These are phyloP conservation scores for Trichoderma orchidacearum DNA, from an alignment of 495 filamentous ascomycete genomes.

Conservation along the genomic window DNA sequence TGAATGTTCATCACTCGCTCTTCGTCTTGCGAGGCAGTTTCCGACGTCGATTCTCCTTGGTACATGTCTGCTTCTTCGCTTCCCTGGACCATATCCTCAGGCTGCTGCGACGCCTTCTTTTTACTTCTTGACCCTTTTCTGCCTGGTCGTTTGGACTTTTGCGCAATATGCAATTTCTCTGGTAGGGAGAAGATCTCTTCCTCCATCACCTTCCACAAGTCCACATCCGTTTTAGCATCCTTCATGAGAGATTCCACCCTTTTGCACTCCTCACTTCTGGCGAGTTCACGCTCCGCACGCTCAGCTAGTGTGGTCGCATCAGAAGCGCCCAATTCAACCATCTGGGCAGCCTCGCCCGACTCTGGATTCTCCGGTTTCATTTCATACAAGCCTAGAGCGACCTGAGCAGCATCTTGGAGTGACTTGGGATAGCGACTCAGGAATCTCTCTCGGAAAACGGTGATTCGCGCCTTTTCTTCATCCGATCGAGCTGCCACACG, in stretches of 20 bases:
- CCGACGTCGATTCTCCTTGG: neutral
- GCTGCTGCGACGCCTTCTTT: neutral
- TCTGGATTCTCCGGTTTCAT: neutral
- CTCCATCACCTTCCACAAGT: conserved; percentile 60
- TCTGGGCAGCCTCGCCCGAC: neutral
- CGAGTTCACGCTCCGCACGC: conserved; percentile 16
- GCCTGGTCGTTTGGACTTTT: conserved; percentile 2
- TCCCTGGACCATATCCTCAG: neutral
- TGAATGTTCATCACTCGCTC: conserved; percentile 40
- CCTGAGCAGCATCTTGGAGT: conserved; percentile 2
- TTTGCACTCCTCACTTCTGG: conserved; percentile 21
- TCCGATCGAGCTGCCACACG: neutral
- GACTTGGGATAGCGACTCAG: conserved; percentile 2
- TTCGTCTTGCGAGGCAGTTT: neutral
- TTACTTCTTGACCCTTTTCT: conserved; percentile 5
- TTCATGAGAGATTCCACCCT: conserved; percentile 36
- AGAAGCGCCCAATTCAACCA: conserved; percentile 4
- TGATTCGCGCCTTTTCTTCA: neutral
- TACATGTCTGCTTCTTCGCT: neutral
- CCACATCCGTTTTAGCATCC: conserved; percentile 43
- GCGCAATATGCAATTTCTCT: conserved; percentile 18
- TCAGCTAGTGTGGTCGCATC: neutral
- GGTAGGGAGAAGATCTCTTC: conserved; percentile 54
- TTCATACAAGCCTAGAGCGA: conserved; percentile 2
- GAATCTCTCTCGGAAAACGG: neutral